phyloP scores from a whole-genome alignment of 2,329 filamentous ascomycete species.

The Apiospora sp. region DNA sequence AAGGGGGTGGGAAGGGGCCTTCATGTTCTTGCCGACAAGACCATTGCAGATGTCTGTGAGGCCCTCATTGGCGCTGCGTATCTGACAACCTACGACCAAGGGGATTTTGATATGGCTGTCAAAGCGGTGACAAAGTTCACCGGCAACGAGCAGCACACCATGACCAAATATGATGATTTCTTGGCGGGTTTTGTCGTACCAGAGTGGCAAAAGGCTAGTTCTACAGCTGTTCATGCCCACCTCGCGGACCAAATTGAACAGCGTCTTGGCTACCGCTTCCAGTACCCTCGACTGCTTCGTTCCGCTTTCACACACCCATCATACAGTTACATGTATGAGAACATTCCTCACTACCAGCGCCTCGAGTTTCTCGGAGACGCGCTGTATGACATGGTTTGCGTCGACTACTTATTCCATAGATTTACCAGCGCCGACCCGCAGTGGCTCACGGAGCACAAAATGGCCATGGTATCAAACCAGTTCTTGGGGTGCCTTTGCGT shows the following conservation, averaged over 20 bases:
- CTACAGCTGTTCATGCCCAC: conserved; percentile 73
- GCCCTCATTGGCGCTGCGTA: conserved; percentile 90
- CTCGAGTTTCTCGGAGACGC: conserved; percentile 93
- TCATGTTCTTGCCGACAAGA: conserved; percentile 84
- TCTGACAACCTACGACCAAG: conserved; percentile 53
- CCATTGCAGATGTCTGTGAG: conserved; percentile 92
- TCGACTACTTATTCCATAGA: conserved; percentile 80
- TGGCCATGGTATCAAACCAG: conserved; percentile 98
- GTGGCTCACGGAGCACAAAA: conserved; percentile 98
- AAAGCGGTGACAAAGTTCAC: conserved; percentile 75
- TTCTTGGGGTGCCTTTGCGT: conserved; percentile 87
- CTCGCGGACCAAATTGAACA: conserved; percentile 70
- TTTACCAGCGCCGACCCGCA: conserved; percentile 87
- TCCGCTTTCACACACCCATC: conserved; percentile 92
- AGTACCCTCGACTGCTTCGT: conserved; percentile 76
- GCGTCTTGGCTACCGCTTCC: conserved; percentile 70
- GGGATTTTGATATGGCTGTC: conserved; percentile 64
- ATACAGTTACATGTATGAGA: conserved; percentile 75
- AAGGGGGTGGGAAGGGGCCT: conserved; percentile 54
- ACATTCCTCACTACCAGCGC: conserved; percentile 87
- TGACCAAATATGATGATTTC: conserved; percentile 78
- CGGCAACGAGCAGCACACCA: conserved; percentile 71
- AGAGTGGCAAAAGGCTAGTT: conserved; percentile 69
- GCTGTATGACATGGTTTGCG: conserved; percentile 65
- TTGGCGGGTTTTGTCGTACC: conserved; percentile 73